Conservation (phyloP, 2,329 filamentous ascomycete genomes). For the Xylariaceae sp. region DNA sequence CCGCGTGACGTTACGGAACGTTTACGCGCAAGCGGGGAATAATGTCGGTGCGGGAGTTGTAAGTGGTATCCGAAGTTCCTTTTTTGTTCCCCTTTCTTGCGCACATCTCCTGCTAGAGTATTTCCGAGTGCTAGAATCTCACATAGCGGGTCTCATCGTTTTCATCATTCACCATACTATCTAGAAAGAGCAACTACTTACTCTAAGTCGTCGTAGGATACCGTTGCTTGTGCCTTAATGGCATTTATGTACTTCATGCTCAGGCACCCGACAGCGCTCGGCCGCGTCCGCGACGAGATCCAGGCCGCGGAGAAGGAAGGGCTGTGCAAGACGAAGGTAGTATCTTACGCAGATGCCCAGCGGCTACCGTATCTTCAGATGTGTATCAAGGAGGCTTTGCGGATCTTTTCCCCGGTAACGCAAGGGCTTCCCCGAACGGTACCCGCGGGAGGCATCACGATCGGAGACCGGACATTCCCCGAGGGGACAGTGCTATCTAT, state of each 20-base stretch:
- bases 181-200: slow-evolving; percentile 18
- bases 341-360: slow-evolving; percentile 33
- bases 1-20: slow-evolving; percentile 19
- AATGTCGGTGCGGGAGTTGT: slow-evolving; percentile 5
- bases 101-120: too few species aligned
- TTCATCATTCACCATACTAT: slow-evolving; percentile 8
- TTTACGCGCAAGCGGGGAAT: background rate
- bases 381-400: slow-evolving; percentile 39
- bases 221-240: slow-evolving; percentile 27
- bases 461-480: slow-evolving; percentile 34
- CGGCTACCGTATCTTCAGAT: slow-evolving; percentile 38
- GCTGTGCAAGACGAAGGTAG: slow-evolving; percentile 13
- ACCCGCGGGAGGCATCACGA: slow-evolving; percentile 27
- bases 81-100: too few species aligned
- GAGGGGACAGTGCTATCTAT: slow-evolving; percentile 33
- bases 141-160: too few species aligned
- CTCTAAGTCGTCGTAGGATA: slow-evolving; percentile 26
- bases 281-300: slow-evolving; percentile 23
- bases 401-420: slow-evolving; percentile 33
- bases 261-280: slow-evolving; percentile 23
- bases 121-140: too few species aligned
- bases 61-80: too few species aligned
- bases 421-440: slow-evolving; percentile 35
- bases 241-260: slow-evolving; percentile 34
- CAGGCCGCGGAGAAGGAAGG: slow-evolving; percentile 18